A percentile compares a stretch with the other conserved stretches of the same genome.
phyloP scores from a whole-genome alignment of 2,329 filamentous ascomycete genomes.

The Taxawa tesnikishii region DNA sequence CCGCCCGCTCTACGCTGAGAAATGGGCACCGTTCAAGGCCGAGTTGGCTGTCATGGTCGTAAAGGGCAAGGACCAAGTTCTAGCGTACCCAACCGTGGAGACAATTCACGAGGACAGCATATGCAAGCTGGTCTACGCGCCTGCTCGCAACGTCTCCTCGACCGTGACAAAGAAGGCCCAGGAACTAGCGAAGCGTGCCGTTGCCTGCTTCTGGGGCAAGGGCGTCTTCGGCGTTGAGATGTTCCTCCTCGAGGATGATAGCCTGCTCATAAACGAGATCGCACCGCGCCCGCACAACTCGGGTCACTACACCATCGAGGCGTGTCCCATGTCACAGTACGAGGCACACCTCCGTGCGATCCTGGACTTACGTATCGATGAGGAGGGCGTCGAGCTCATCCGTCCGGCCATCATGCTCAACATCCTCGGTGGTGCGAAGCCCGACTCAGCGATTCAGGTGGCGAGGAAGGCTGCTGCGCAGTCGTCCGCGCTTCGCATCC shows the following conservation, averaged over 20 bases:
- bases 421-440: conserved; percentile 57
- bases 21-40: conserved; percentile 72
- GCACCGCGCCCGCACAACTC: conserved; percentile 80
- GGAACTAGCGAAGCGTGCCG: conserved; percentile 64
- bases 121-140: conserved; percentile 83
- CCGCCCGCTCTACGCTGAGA: conserved; percentile 73
- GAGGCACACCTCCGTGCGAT: conserved; percentile 82
- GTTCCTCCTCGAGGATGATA: conserved; percentile 66
- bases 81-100: conserved; percentile 83
- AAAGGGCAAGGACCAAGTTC: conserved; percentile 62
- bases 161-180: conserved; percentile 54
- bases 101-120: conserved; percentile 93
- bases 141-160: conserved; percentile 58
- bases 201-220: conserved; percentile 70
- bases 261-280: conserved; percentile 74
- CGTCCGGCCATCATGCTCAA: conserved; percentile 66
- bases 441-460: conserved; percentile 51
- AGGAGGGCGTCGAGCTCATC: conserved; percentile 41
- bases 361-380: conserved; percentile 49
- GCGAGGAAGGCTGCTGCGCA: conserved; percentile 44
- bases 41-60: conserved; percentile 94
- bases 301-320: conserved; percentile 91
- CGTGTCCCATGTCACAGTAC: conserved; percentile 80
- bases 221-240: conserved; percentile 96
- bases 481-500: conserved; percentile 49